Percentiles rank a stretch among this genome's conserved stretches.
These are phyloP conservation scores for Kurtzmaniella quercitrusa DNA, from an alignment of 1,139 yeast species.

Conservation along the genomic window DNA sequence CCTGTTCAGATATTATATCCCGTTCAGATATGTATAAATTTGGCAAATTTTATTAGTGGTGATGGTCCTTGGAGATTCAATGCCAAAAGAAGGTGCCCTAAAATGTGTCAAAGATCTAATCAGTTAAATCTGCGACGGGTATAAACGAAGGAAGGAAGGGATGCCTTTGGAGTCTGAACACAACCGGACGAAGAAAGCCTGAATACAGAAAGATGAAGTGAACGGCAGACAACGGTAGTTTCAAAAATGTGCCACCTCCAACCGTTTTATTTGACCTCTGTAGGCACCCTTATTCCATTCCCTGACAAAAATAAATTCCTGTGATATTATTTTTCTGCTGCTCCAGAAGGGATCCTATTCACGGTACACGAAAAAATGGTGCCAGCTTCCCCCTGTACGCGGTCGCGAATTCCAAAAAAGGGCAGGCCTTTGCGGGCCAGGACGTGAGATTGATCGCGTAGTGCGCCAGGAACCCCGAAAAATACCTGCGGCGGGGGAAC, in stretches of 20 bases:
- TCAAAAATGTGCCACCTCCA: background rate
- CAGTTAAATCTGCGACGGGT: no score
- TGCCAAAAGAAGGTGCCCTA: background rate
- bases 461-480: background rate
- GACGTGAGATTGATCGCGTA: constrained; percentile 1
- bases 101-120: background rate
- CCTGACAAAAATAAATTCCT: background rate
- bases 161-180: background rate
- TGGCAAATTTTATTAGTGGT: no score
- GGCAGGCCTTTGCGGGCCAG: background rate
- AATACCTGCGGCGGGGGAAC: background rate
- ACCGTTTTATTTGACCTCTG: constrained; percentile 1
- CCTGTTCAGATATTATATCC: no score
- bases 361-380: constrained; percentile 2
- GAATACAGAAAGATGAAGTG: background rate
- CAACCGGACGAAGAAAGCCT: background rate
- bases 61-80: no score
- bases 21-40: no score
- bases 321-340: background rate
- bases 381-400: constrained; percentile 2
- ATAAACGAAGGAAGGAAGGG: background rate
- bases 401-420: constrained; percentile 2
- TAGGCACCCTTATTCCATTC: constrained; percentile 1
- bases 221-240: background rate
- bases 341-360: constrained; percentile 1